Conservation (phyloP, 352 stramenopile genomes). For the Lagenidium giganteum region DNA sequence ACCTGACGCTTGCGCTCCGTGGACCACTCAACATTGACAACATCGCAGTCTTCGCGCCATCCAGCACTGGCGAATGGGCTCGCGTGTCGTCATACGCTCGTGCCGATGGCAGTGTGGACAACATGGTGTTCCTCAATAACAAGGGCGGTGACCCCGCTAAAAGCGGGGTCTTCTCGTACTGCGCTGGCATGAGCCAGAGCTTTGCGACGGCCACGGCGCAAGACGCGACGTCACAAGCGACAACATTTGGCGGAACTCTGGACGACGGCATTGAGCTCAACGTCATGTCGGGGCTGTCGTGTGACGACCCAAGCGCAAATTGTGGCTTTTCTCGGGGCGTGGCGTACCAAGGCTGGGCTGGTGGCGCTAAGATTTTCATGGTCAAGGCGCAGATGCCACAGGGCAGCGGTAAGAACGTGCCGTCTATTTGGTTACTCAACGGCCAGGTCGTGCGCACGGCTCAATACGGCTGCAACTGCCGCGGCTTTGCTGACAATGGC, state of each 20-base stretch:
- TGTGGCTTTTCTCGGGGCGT: constrained; percentile 23
- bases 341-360: constrained; percentile 26
- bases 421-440: constrained; percentile 44
- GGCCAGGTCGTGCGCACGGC: constrained; percentile 37
- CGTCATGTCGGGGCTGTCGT: constrained; percentile 15
- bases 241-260: constrained; percentile 12
- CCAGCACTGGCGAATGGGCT: too few relatives aligned
- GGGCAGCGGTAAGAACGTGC: constrained; percentile 14
- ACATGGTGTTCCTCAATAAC: constrained; percentile 37
- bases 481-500: constrained; percentile 23
- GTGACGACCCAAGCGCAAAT: too few relatives aligned
- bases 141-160: constrained; percentile 5
- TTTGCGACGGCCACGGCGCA: constrained; percentile 17
- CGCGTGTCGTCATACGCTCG: constrained; percentile 20
- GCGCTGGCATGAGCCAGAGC: constrained; percentile 19
- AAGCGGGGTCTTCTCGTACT: constrained; percentile 21
- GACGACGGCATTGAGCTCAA: constrained; percentile 22
- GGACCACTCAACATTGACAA: constrained; percentile 22
- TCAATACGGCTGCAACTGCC: constrained; percentile 51
- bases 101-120: constrained; percentile 6
- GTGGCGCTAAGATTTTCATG: constrained; percentile 49
- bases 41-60: constrained; percentile 27
- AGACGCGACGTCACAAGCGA: background rate
- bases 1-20: constrained; percentile 22
- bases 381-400: constrained; percentile 34